Percentiles rank a stretch among this genome's conserved stretches.
These are phyloP conservation scores for Poterioochromonas sp. DNA, from an alignment of 352 stramenopile species.

Conservation along the genomic window DNA sequence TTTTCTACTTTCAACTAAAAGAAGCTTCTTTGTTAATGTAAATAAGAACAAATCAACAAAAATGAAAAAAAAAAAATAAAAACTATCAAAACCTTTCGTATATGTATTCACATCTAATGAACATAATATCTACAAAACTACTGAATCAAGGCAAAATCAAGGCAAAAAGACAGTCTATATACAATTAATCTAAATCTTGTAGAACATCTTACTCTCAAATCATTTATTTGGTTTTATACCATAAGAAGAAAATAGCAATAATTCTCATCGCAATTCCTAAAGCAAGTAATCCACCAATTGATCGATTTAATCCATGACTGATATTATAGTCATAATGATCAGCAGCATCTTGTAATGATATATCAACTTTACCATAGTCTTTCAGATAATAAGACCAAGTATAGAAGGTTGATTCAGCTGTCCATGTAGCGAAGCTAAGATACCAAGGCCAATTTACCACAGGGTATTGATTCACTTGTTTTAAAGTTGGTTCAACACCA, in stretches of 20 bases:
- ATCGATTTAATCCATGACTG: not conserved
- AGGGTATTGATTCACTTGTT: constrained; percentile 9
- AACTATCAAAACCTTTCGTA: not conserved
- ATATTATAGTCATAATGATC: not conserved
- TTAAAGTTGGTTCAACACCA: not conserved
- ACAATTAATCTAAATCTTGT: not conserved
- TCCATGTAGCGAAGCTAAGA: constrained; percentile 1
- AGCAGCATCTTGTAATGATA: not conserved
- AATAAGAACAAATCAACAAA: too few species aligned
- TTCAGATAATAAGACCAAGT: constrained; percentile 1
- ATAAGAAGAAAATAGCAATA: not conserved
- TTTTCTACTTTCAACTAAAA: too few species aligned
- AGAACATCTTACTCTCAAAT: not conserved
- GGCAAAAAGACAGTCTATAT: not conserved
- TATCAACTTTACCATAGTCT: not conserved
- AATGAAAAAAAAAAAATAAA: too few species aligned
- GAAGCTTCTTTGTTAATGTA: too few species aligned
- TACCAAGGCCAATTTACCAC: constrained; percentile 12
- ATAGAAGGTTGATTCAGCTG: not conserved
- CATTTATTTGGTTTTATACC: not conserved
- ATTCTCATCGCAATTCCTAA: not conserved
- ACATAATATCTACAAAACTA: not conserved
- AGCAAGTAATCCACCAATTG: not conserved
- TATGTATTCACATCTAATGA: not conserved
- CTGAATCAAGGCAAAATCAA: not conserved